Evolutionary conservation across 768 basidiomycete genomes (phyloP).

Genomic region (Leccinum barrowsii): DNA sequence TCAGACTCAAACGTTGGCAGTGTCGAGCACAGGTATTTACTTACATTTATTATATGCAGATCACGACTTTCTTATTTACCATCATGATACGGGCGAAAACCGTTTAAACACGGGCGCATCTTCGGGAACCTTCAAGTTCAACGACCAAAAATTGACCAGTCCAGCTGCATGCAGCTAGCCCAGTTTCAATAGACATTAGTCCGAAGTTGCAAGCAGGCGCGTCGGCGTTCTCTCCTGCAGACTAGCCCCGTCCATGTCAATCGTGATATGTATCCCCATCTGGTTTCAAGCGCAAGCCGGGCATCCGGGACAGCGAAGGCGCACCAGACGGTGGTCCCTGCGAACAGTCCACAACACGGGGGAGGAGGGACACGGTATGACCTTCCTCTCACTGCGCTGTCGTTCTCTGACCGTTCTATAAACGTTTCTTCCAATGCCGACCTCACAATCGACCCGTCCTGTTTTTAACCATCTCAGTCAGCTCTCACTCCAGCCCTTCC

Average conservation of each 20-base stretch:
- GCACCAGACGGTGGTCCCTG: conserved; percentile 5
- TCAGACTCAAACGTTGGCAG: too few species aligned
- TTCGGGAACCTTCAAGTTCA: background rate
- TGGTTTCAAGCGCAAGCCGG: conserved; percentile 20
- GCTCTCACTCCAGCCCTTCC: conserved; percentile 40
- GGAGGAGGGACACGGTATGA: conserved; percentile 24
- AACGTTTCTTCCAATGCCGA: conserved; percentile 44
- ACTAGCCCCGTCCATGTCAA: background rate
- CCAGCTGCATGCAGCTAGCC: too few species aligned
- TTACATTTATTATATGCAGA: too few species aligned
- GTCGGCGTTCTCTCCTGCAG: conserved; percentile 2
- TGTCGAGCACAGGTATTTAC: too few species aligned
- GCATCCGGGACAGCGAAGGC: conserved; percentile 10
- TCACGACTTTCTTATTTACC: too few species aligned
- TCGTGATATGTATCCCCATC: conserved; percentile 14
- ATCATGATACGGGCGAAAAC: conserved; percentile 20
- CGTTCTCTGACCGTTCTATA: conserved; percentile 15
- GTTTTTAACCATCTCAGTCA: conserved; percentile 40
- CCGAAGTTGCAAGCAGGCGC: conserved; percentile 1
- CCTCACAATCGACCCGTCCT: conserved; percentile 35
- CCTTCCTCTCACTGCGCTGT: background rate
- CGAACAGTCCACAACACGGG: conserved; percentile 19
- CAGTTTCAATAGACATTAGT: too few species aligned
- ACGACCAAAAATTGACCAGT: too few species aligned
- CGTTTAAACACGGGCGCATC: conserved; percentile 6